Conservation (phyloP, 192 early-diverging fungal species). For the Coemansia reversa region DNA sequence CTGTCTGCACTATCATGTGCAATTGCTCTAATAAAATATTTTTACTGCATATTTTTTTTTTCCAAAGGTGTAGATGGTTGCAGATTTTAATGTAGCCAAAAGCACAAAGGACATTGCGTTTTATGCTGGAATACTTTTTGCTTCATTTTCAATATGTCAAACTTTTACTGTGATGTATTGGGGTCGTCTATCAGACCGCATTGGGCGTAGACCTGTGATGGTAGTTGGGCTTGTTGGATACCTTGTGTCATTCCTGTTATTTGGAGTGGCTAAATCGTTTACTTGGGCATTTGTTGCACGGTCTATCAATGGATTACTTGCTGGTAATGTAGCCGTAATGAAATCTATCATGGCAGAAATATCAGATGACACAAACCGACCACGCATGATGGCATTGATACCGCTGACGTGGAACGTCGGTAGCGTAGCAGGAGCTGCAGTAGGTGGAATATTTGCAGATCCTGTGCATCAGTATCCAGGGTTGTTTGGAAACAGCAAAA, state of each 20-base stretch:
- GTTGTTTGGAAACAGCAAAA: conserved; percentile 57
- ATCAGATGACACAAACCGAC: conserved; percentile 76
- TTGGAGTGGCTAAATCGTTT: conserved; percentile 67
- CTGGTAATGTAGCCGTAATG: conserved; percentile 76
- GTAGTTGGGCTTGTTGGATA: conserved; percentile 79
- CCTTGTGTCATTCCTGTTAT: conserved; percentile 63
- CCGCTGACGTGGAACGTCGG: conserved; percentile 73
- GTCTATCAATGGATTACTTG: conserved; percentile 66
- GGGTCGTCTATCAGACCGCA: conserved; percentile 73
- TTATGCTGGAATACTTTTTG: conserved; percentile 61
- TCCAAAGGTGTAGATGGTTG: conserved; percentile 60
- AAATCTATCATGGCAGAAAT: conserved; percentile 86
- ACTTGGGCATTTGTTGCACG: conserved; percentile 63
- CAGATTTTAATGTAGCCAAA: conserved; percentile 68
- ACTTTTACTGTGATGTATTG: conserved; percentile 60
- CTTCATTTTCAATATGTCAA: conserved; percentile 58
- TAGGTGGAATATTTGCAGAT: conserved; percentile 80
- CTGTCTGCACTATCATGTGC: background rate
- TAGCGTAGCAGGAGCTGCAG: conserved; percentile 61
- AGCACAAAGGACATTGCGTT: conserved; percentile 77
- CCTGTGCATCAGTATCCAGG: conserved; percentile 69
- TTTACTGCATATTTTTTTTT: conserved; percentile 9
- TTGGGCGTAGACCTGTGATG: conserved; percentile 79
- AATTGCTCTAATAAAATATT: background rate
- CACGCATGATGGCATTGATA: conserved; percentile 73